These are phyloP conservation scores for Cicer judaicum DNA, from an alignment of 306 rosid genomes.

Conservation along the genomic window DNA sequence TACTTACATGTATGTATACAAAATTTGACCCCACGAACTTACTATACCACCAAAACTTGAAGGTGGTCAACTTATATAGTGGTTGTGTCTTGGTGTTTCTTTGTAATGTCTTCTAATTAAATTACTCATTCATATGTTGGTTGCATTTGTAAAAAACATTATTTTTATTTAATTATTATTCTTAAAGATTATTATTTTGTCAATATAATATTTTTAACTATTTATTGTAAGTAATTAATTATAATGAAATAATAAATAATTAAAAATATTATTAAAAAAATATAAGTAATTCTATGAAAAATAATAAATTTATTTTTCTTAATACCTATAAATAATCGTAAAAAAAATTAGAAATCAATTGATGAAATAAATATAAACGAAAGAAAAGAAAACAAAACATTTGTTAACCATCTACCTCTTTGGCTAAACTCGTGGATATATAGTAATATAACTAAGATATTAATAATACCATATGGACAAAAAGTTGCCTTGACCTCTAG, in stretches of 20 bases:
- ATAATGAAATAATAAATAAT: too few relatives aligned
- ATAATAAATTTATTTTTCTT: too few relatives aligned
- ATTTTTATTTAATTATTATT: too few relatives aligned
- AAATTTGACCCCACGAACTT: slow-evolving; percentile 35
- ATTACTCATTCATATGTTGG: neutral
- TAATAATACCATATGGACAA: slow-evolving; percentile 28
- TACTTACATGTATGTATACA: neutral
- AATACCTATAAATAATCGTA: too few relatives aligned
- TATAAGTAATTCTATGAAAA: too few relatives aligned
- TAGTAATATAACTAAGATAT: neutral
- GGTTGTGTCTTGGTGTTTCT: slow-evolving; percentile 17
- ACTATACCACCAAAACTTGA: slow-evolving; percentile 32
- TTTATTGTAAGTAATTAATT: too few relatives aligned
- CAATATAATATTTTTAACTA: too few relatives aligned
- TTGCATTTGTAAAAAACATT: too few relatives aligned
- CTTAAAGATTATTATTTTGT: too few relatives aligned
- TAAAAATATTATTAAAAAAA: too few relatives aligned
- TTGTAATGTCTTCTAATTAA: neutral
- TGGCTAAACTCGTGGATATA: slow-evolving; percentile 29
- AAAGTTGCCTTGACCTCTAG: slow-evolving; percentile 39
- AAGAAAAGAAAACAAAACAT: slow-evolving; percentile 27
- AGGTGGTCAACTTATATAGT: slow-evolving; percentile 27
- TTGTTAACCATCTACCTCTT: neutral
- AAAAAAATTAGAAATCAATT: too few relatives aligned
- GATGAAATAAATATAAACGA: neutral